Base-by-base conservation (phyloP, 2,329 filamentous ascomycete species). In the Colletotrichum echinochloae region DNA sequence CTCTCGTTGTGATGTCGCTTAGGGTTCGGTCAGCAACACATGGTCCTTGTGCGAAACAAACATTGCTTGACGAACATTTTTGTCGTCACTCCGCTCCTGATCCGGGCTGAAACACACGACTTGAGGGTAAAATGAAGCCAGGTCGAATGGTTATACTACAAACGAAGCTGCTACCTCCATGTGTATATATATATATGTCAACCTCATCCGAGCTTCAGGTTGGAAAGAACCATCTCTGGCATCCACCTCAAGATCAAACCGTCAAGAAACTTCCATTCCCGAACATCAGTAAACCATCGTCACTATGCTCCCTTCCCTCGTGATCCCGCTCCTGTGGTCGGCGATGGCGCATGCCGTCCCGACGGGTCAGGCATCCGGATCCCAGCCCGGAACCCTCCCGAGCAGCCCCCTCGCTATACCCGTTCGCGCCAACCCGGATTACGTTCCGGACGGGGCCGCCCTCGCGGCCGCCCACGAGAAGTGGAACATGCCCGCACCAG, bases 401-500 rank as follows among this genome's bases (percentile, higher is more conserved):
- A 57, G 49, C 35, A 48, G 39, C 18, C 41, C 67, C 23, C 23
- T 70, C 51, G 60, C 39, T n/a, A 28, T 70, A 30, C 60, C 65
- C 55, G 56, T 70, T 41, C 54, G 49, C 8, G 54, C 35, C n/a
- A 70, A 69, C 48, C 69, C 59, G 46, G 48, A 70, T 26, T 49
- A 65, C 49, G 30, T 70, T 2, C 48, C 66, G 20, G 44, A 65
- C 48, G 66, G 71, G 20, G 57, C 63, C 55, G 71, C 60, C 6
- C 60, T 72, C 37, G 68, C 60, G 26, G 64, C 71, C 35, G 64
- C 64, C 23, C 65, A 72, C 33, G 37, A 55, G 28, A 60, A 60
- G 46, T 68, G 71, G 71, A 12, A 63, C 63, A 65, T 71, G 41
- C 54, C 63, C 52, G 64, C 68, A 16, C 67, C 63, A 49, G 35